phyloP scores from a whole-genome alignment of 768 basidiomycete species.

The Suillus spraguei region DNA sequence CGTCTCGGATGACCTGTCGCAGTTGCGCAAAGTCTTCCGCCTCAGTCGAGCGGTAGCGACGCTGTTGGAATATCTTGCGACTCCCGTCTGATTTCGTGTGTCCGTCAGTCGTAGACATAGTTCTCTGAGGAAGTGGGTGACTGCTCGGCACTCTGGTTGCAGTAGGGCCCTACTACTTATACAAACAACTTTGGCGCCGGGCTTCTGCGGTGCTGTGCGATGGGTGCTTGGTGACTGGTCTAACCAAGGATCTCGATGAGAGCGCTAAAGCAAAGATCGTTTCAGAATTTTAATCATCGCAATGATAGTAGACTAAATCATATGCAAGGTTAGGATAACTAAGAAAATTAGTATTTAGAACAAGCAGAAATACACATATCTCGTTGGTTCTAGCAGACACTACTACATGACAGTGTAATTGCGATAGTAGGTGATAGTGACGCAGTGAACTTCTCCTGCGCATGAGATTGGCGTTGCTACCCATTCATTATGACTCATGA shows the following conservation, averaged over 20 bases:
- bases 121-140: neutral
- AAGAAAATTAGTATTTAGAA: no score
- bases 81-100: neutral
- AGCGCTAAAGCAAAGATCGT: neutral
- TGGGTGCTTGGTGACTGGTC: no score
- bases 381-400: neutral
- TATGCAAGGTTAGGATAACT: no score
- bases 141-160: neutral
- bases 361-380: neutral
- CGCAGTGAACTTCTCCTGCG: neutral
- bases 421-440: no score
- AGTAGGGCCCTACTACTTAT: neutral
- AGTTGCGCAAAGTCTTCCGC: conserved; percentile 4
- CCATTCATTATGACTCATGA: no score
- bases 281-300: neutral
- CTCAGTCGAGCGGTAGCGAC: neutral
- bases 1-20: neutral
- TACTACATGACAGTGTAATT: neutral
- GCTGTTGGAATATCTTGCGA: neutral
- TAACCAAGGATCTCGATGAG: no score
- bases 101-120: neutral
- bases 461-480: neutral
- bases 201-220: neutral
- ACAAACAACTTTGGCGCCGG: neutral
- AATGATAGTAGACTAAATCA: neutral